Evolutionary conservation across 192 early-diverging fungal genomes (phyloP).

Genomic region (Umbelopsis ramanniana): DNA sequence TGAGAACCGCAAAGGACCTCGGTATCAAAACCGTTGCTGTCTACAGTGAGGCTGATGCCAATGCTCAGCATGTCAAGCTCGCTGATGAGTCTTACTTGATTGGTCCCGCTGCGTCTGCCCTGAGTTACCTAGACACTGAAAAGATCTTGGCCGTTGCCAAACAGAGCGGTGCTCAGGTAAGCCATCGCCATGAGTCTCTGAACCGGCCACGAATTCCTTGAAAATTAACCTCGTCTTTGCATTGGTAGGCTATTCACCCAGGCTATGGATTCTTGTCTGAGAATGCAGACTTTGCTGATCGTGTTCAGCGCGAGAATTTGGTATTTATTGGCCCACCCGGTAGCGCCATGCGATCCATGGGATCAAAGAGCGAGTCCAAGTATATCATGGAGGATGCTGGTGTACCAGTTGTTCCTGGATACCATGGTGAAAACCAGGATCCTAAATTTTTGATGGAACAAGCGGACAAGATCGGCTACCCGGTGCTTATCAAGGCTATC

Average conservation of each 20-base stretch:
- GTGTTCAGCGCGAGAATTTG: constrained; percentile 64
- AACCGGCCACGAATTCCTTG: neutral
- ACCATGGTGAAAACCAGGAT: constrained; percentile 89
- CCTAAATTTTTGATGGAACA: constrained; percentile 70
- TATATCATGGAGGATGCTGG: constrained; percentile 88
- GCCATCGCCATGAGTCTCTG: neutral
- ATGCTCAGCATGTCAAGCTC: constrained; percentile 85
- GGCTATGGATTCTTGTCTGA: constrained; percentile 98
- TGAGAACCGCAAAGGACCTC: constrained; percentile 81
- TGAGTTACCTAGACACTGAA: constrained; percentile 82
- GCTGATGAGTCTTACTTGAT: constrained; percentile 95
- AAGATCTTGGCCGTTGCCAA: constrained; percentile 83
- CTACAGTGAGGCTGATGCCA: constrained; percentile 88
- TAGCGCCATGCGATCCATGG: constrained; percentile 90
- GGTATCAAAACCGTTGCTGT: constrained; percentile 96
- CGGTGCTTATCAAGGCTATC: constrained; percentile 96
- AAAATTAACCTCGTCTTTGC: neutral
- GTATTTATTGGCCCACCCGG: constrained; percentile 92
- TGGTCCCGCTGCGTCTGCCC: constrained; percentile 78
- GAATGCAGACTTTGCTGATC: constrained; percentile 87
- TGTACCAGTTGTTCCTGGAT: constrained; percentile 93
- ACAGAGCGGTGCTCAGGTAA: constrained; percentile 75
- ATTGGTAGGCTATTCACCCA: constrained; percentile 84
- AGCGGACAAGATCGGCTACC: constrained; percentile 88
- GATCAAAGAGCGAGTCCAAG: constrained; percentile 93